phyloP scores from a whole-genome alignment of 169 alveolate species.

The Plasmodium billcollinsi region DNA sequence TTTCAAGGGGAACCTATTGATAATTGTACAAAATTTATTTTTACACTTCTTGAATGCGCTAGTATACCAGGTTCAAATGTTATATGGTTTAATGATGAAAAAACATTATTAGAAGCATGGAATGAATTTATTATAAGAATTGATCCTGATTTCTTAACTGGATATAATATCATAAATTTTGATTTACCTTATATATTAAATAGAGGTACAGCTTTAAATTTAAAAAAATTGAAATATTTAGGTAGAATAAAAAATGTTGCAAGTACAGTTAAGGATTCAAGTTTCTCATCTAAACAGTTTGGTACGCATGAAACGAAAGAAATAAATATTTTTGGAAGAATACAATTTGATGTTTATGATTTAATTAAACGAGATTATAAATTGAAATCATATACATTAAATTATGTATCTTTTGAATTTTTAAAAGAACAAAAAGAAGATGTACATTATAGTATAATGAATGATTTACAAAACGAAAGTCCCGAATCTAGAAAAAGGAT shows the following conservation, averaged over 20 bases:
- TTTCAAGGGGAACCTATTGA: conserved; percentile 81
- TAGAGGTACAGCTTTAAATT: conserved; percentile 93
- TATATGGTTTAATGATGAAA: conserved; percentile 84
- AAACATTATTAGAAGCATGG: conserved; percentile 92
- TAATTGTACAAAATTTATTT: conserved; percentile 81
- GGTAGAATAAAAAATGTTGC: conserved; percentile 87
- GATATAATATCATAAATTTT: conserved; percentile 98
- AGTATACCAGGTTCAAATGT: conserved; percentile 91
- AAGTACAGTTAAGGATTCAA: conserved; percentile 90
- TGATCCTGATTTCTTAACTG: conserved; percentile 98
- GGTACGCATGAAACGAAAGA: conserved; percentile 95
- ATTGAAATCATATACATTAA: conserved; percentile 96
- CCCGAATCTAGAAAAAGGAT: conserved; percentile 97
- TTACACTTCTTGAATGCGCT: conserved; percentile 90
- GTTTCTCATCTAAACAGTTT: conserved; percentile 91
- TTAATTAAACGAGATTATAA: conserved; percentile 97
- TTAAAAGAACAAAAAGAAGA: conserved; percentile 99
- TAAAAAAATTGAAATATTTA: conserved; percentile 86
- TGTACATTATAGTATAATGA: conserved; percentile 97
- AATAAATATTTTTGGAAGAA: conserved; percentile 96
- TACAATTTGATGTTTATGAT: conserved; percentile 96
- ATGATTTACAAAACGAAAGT: conserved; percentile 93
- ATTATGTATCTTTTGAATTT: conserved; percentile 97
- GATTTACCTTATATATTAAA: conserved; percentile 96
- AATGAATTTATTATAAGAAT: conserved; percentile 85